These are phyloP conservation scores for Debaryomycetaceae sp. DNA, from an alignment of 1,139 yeast species.

Conservation along the genomic window DNA sequence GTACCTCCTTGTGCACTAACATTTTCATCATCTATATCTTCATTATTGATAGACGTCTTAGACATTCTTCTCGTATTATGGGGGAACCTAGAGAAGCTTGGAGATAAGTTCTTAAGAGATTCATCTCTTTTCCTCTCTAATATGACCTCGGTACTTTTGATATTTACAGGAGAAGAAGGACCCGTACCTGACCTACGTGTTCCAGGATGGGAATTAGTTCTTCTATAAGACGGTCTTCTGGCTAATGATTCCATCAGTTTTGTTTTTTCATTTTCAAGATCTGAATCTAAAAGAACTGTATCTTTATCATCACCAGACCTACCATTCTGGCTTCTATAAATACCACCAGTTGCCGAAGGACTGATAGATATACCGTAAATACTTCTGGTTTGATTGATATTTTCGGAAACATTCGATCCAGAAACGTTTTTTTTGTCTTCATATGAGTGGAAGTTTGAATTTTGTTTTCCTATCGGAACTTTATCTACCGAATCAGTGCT, in stretches of 20 bases:
- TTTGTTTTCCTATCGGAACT: constrained; percentile 1
- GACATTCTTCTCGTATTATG: neutral
- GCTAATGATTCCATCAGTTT: neutral
- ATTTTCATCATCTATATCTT: constrained; percentile 38
- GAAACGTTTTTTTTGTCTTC: constrained; percentile 12
- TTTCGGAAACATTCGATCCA: constrained; percentile 21
- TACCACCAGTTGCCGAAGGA: constrained; percentile 15
- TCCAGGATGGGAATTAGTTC: neutral
- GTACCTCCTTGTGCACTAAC: constrained; percentile 35
- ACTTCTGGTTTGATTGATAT: constrained; percentile 20
- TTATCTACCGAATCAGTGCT: constrained; percentile 4
- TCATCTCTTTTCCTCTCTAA: neutral
- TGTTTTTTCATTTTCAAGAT: neutral
- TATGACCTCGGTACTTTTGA: neutral
- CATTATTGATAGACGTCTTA: neutral
- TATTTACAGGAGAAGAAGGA: neutral
- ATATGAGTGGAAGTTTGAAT: constrained; percentile 1
- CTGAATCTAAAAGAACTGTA: neutral
- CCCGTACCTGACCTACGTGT: neutral
- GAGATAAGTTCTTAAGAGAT: neutral
- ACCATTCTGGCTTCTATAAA: constrained; percentile 1
- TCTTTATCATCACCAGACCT: neutral
- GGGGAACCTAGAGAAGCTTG: neutral
- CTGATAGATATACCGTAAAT: constrained; percentile 11
- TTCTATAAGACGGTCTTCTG: neutral